These are phyloP conservation scores for Tricholoma matsutake DNA, from an alignment of 768 basidiomycete genomes.

Conservation along the genomic window DNA sequence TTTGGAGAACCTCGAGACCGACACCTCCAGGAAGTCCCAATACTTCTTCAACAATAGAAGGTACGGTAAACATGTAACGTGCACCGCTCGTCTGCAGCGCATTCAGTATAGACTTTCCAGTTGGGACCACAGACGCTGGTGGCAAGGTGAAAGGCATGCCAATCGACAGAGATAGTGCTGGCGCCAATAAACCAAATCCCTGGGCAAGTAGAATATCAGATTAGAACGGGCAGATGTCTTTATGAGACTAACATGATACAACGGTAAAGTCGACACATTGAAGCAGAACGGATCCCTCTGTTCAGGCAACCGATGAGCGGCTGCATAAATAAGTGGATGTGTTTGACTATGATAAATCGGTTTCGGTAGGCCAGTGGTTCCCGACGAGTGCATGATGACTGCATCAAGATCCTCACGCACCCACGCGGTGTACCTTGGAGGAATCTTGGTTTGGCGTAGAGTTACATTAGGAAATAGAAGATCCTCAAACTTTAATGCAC, in stretches of 20 bases:
- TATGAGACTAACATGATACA: slow-evolving; percentile 33
- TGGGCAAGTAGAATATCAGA: slow-evolving; percentile 9
- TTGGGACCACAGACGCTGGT: slow-evolving; percentile 34
- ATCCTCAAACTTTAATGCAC: slow-evolving; percentile 26
- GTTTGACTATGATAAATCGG: slow-evolving; percentile 36
- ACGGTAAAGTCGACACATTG: slow-evolving; percentile 35
- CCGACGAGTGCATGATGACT: slow-evolving; percentile 48
- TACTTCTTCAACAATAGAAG: slow-evolving; percentile 39
- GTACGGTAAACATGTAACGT: slow-evolving; percentile 34
- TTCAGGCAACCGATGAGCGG: slow-evolving; percentile 33
- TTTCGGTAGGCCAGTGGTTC: slow-evolving; percentile 51
- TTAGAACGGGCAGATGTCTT: background rate
- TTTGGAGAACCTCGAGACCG: slow-evolving; percentile 28
- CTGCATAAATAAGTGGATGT: slow-evolving; percentile 31
- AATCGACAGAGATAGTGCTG: slow-evolving; percentile 31
- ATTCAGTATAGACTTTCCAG: slow-evolving; percentile 26
- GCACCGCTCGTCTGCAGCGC: slow-evolving; percentile 26
- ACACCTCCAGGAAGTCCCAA: slow-evolving; percentile 18
- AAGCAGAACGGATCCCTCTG: slow-evolving; percentile 26
- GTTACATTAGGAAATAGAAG: slow-evolving; percentile 21
- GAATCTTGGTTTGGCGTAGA: slow-evolving; percentile 16
- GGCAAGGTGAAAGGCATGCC: slow-evolving; percentile 37
- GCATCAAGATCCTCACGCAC: slow-evolving; percentile 32
- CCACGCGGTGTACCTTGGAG: slow-evolving; percentile 22
- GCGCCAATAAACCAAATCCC: slow-evolving; percentile 38